Evolutionary conservation across 768 basidiomycete species (phyloP).

Genomic region (Hygrocybe coccinea): DNA sequence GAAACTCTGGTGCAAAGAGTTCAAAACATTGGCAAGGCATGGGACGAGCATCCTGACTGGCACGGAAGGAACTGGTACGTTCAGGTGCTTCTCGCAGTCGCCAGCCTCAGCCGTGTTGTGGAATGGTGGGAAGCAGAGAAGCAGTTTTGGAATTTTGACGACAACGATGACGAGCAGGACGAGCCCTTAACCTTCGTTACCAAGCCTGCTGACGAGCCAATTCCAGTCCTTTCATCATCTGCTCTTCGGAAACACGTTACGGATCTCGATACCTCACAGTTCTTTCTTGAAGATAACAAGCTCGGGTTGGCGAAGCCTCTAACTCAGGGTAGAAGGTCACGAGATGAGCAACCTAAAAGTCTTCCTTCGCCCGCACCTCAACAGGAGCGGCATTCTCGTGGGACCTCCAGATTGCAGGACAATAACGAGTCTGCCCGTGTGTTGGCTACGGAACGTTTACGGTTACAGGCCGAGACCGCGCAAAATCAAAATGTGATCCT

Average conservation of each 20-base stretch:
- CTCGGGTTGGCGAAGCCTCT: slow-evolving; percentile 46
- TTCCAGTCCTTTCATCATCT: slow-evolving; percentile 27
- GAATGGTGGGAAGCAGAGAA: slow-evolving; percentile 99
- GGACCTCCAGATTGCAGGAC: slow-evolving; percentile 47
- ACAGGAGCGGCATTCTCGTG: slow-evolving; percentile 26
- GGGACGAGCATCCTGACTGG: slow-evolving; percentile 99
- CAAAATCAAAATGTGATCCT: slow-evolving; percentile 95
- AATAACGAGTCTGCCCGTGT: slow-evolving; percentile 72
- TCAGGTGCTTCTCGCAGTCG: slow-evolving; percentile 90
- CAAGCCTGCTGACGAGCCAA: slow-evolving; percentile 71
- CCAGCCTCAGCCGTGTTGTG: slow-evolving; percentile 91
- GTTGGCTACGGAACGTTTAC: slow-evolving; percentile 83
- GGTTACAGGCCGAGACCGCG: slow-evolving; percentile 88
- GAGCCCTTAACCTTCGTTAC: slow-evolving; percentile 92
- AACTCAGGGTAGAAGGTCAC: slow-evolving; percentile 48
- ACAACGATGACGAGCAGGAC: slow-evolving; percentile 82
- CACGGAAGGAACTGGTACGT: slow-evolving; percentile 98
- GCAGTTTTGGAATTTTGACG: slow-evolving; percentile 99
- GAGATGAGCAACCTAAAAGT: slow-evolving; percentile 56
- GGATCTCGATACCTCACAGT: slow-evolving; percentile 44
- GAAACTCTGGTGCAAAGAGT: slow-evolving; percentile 85
- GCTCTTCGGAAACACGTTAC: slow-evolving; percentile 37
- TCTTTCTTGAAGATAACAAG: slow-evolving; percentile 48
- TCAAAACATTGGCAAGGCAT: slow-evolving; percentile 86
- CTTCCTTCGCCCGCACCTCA: slow-evolving; percentile 33